phyloP scores from a whole-genome alignment of 208 protist species.

The Trypanosoma platydactyli region DNA sequence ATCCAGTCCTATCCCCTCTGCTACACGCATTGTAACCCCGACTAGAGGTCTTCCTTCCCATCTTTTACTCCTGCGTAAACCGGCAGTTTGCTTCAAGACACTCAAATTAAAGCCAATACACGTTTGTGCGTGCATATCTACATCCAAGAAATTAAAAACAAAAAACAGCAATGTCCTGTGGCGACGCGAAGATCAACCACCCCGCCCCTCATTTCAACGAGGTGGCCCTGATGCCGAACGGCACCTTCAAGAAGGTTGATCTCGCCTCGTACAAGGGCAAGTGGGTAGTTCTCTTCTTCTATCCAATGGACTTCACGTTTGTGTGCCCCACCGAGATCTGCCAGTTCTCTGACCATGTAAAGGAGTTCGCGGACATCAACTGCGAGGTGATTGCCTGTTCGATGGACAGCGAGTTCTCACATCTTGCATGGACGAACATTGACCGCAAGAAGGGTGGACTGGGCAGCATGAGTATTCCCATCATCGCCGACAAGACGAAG shows the following conservation, averaged over 20 bases:
- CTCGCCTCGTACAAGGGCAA: constrained; percentile 93
- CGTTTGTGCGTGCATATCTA: neutral
- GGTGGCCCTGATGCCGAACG: constrained; percentile 91
- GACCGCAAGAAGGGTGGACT: constrained; percentile 97
- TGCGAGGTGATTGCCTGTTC: constrained; percentile 93
- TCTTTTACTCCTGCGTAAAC: too few relatives aligned
- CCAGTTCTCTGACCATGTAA: constrained; percentile 92
- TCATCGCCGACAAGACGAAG: constrained; percentile 96
- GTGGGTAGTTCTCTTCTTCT: constrained; percentile 97
- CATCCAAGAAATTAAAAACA: constrained; percentile 4
- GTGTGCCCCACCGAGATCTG: constrained; percentile 98
- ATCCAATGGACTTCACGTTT: constrained; percentile 97
- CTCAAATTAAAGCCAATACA: too few relatives aligned
- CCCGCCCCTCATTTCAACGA: constrained; percentile 91
- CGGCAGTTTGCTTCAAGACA: too few relatives aligned
- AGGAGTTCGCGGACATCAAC: constrained; percentile 88
- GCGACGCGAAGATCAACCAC: constrained; percentile 73
- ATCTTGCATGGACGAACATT: constrained; percentile 95
- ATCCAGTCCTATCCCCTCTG: too few relatives aligned
- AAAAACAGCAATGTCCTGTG: constrained; percentile 44
- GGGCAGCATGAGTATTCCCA: constrained; percentile 94
- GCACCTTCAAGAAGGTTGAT: constrained; percentile 93
- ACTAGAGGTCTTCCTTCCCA: too few relatives aligned
- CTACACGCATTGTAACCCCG: too few relatives aligned
- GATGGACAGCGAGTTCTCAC: constrained; percentile 95